Evolutionary conservation across 441 rosid species (phyloP), one percentile per base, ranked within the genome.

Genomic region (Gossypium aridum): DNA sequence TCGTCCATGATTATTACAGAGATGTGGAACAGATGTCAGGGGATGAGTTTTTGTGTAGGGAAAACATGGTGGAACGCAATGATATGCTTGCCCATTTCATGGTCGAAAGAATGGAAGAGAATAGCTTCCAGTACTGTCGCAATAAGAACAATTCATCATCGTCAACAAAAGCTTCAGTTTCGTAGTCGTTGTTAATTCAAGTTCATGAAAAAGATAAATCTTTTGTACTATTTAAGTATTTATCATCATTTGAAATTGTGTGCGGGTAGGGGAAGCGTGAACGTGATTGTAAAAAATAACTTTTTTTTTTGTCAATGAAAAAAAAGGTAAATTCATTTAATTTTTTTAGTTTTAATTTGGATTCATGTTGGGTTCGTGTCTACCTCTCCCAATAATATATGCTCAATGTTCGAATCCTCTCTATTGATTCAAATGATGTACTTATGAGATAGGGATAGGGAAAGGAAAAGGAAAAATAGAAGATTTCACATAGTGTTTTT

Each of bases 1-100:
- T 94, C 10, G 91, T 95, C 26, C 99, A 95, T 59, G 99, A 95
- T 76, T 92, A 88, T 60, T 90, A 89, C 65, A 86, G 99, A 75
- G 82, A 87, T 0, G 90, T 86, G 74, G 99, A 95, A 87, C 88
- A 80, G 74, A 75, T 88, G 7, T 89, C 86, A 1, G 97, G 98
- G 4, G 90, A 91, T 26, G 98, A 95, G 88, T 92, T 95, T 79
- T 80, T 95, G 84, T 95, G 99, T 54, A 78, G 83, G 71, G 91
- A 89, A 78, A 95, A 95, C 76, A 75, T 89, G 78, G 91, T 95
- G 70, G 99, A 91, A 56, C 59, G 78, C 19, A 86, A 82, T 37
- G 88, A 88, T 60, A 83, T 80, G 87, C 85, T 95, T 14, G 99
- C 93, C 8, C 99, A 95, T 85, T 95, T 90, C 83, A 83, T 91